Evolutionary conservation across 1,284 basidiomycete genomes (phyloP), one percentile per base, ranked within the genome.

Genomic region (Vanrija sp.): DNA sequence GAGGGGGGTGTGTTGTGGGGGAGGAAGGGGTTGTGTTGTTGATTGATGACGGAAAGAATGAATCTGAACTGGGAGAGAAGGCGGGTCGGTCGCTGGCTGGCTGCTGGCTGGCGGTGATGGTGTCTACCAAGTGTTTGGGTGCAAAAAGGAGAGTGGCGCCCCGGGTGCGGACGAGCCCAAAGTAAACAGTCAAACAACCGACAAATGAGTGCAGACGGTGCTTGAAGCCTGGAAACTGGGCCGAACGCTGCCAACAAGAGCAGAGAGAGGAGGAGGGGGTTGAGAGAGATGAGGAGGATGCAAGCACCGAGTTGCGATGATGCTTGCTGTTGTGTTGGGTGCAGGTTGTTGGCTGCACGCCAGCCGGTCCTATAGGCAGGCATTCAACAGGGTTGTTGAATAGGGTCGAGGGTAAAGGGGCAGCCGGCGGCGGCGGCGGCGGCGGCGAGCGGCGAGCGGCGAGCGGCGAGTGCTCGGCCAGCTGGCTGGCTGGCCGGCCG

Each of bases 31-130:
- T 42, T 42, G 21, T 48, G 34, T 34, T 34, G 34, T 34, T 34
- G 34, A 14, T 14, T 34, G 34, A 34, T 34, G 34, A 34, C 34
- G 34, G 34, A 34, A 34, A 34, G 34, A 34, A 14, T 12, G 34
- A 34, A 34, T 34, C 34, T 12, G 34, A 34, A 42, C 48, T 34
- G 6, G 49, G 34, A 19, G 34, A 19, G 48, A 42, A 9, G 38
- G 46, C 39, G 18, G 38, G 38, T 23, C 25, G 5, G 19, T 47
- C 29, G 50, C 16, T 42, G 21, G 46, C 26, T 34, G 53, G 25
- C 38, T 48, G 53, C 48, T 48, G 15, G 15, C 28, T 44, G 53
- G 51, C 43, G 21, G 21, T 39, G 51, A 23, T 38, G 39, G 34
- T 34, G 14, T 12, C 7, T 2, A 34, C 9, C 34, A 14, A 34